Base-by-base conservation (phyloP, 139 green algal species). In the Auxenochlorella protothecoides region DNA sequence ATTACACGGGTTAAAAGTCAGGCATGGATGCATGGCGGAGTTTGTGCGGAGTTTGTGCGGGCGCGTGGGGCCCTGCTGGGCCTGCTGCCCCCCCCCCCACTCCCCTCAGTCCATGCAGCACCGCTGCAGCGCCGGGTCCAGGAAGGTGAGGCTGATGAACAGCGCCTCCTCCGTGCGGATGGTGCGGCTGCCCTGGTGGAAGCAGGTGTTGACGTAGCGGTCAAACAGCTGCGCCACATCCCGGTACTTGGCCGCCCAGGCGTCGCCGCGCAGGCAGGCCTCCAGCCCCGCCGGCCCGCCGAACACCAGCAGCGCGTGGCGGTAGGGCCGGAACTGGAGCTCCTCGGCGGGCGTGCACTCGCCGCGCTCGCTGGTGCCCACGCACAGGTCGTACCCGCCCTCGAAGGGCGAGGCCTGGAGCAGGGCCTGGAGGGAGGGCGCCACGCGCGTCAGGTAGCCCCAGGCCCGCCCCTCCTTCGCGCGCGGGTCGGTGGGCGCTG, bases 131-230 rank as follows among this genome's bases (percentile, higher is more conserved):
- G 83, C 78, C 11, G 76, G 73, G 56, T 80, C 68, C 16, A 87
- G 55, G 62, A 81, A 90, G 12, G 81, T 72, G 65, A 93, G 59
- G 4, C 79, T 85, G 10, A 93, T 89, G 9, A 92, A 70, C 2
- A 92, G 72, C 4, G 88, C 88, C 72, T 93, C 89, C 76, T 94
- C 90, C 55, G 89, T 96, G 14, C 90, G 74, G 44, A 96, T 96
- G 2, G 90, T 96, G 44, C 90, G 77, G 66, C 83, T 91, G 61
- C 92, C 92, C 72, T 97, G 90, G 8, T 75, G 15, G 1, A 86
- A 82, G 73, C 90, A 96, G 2, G 86, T 93, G 82, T 97, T 97
- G 53, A 97, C 70, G 73, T 96, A 96, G 57, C 65, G 63, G 51
- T 70, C 61, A 54, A 78, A 78, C 54, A 78, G 27, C 55, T 62